A percentile compares a stretch with the other conserved stretches of the same genome.
These are phyloP conservation scores for Candida ovalis DNA, from an alignment of 805 yeast species.

Conservation along the genomic window DNA sequence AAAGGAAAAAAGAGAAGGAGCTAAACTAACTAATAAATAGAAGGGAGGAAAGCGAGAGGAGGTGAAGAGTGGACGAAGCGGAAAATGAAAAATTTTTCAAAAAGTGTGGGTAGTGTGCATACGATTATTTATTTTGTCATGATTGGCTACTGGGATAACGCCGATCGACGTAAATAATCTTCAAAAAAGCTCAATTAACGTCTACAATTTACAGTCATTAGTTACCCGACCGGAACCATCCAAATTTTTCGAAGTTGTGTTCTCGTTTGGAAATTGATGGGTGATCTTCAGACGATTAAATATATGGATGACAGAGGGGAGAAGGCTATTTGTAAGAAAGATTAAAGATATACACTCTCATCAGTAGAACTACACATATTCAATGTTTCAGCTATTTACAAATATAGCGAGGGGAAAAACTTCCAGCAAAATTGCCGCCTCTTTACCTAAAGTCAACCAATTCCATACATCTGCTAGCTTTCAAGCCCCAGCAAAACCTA, in stretches of 20 bases:
- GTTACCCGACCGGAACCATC: too few species aligned
- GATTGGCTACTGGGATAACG: not conserved
- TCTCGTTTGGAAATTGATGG: too few species aligned
- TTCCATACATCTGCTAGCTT: slow-evolving; percentile 11
- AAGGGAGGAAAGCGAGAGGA: too few species aligned
- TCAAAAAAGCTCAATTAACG: too few species aligned
- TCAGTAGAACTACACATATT: too few species aligned
- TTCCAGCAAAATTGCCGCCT: not conserved
- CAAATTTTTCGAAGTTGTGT: too few species aligned
- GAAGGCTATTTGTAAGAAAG: too few species aligned
- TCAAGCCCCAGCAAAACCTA: slow-evolving; percentile 9
- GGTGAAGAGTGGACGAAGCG: not conserved
- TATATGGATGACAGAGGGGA: too few species aligned
- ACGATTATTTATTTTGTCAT: not conserved
- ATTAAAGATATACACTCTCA: too few species aligned
- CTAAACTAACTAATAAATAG: not conserved
- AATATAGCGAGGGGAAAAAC: not conserved
- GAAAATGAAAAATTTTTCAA: slow-evolving; percentile 2
- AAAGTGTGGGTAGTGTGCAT: not conserved
- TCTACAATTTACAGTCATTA: too few species aligned
- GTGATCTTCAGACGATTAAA: too few species aligned
- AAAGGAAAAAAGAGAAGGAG: not conserved
- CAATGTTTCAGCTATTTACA: not conserved
- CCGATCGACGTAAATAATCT: not conserved
- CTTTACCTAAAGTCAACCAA: slow-evolving; percentile 1